phyloP scores from a whole-genome alignment of 805 yeast genomes.

The Ogataea glucozyma region DNA sequence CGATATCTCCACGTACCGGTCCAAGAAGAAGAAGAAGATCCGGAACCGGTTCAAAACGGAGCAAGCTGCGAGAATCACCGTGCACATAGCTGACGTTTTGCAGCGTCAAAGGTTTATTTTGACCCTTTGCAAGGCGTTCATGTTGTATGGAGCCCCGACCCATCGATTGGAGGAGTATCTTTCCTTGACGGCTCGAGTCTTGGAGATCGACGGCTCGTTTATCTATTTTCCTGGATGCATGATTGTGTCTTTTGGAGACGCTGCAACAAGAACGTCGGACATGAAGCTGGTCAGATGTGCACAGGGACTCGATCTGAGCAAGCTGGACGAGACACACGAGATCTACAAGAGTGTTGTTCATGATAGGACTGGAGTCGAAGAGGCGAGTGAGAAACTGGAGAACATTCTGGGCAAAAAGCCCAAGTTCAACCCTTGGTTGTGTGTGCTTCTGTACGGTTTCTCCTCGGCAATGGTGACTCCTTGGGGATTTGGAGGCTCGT shows the following conservation, averaged over 20 bases:
- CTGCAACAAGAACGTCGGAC: constrained; percentile 91
- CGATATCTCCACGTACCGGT: constrained; percentile 8
- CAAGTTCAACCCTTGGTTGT: constrained; percentile 69
- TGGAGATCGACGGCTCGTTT: constrained; percentile 92
- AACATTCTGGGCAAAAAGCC: constrained; percentile 61
- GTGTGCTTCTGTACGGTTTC: constrained; percentile 77
- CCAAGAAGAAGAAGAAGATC: constrained; percentile 27
- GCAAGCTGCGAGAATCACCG: constrained; percentile 75
- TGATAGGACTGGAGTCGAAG: constrained; percentile 85
- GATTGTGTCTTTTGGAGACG: constrained; percentile 92
- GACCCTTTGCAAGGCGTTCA: constrained; percentile 82
- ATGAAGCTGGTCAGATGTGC: constrained; percentile 84
- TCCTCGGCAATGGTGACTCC: constrained; percentile 82
- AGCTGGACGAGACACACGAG: constrained; percentile 76
- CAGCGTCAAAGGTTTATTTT: constrained; percentile 86
- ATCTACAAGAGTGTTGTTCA: constrained; percentile 89
- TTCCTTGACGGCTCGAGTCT: constrained; percentile 86
- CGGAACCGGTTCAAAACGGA: constrained; percentile 38
- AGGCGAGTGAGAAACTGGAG: constrained; percentile 73
- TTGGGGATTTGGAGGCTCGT: constrained; percentile 83
- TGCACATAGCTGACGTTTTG: constrained; percentile 85
- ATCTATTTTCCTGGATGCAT: constrained; percentile 93
- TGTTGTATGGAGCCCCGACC: constrained; percentile 96
- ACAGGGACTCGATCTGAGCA: constrained; percentile 85
- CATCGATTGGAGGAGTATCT: constrained; percentile 92